Evolutionary conservation across 495 filamentous ascomycete species (phyloP).

Genomic region (Glutinoglossum americanum): DNA sequence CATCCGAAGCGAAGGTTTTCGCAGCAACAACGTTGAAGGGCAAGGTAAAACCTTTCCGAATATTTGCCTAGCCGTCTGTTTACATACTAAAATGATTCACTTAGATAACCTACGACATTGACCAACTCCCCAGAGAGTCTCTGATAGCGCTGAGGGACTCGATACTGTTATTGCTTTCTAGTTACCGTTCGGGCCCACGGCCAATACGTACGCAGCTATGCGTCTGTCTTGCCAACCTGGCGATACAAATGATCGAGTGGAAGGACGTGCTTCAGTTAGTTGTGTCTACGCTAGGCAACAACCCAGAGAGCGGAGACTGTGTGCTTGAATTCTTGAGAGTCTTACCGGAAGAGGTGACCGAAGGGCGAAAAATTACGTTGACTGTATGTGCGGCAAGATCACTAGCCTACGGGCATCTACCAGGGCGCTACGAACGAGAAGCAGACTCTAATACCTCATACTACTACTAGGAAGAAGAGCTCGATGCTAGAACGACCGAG

Average conservation of each 20-base stretch:
- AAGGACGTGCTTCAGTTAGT: constrained; percentile 77
- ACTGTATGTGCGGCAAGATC: constrained; percentile 63
- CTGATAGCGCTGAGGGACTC: constrained; percentile 60
- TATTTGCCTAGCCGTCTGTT: background rate
- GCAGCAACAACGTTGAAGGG: constrained; percentile 93
- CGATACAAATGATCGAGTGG: constrained; percentile 91
- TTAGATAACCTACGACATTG: constrained; percentile 65
- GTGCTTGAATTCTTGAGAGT: constrained; percentile 91
- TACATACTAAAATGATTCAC: constrained; percentile 13
- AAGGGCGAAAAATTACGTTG: constrained; percentile 96
- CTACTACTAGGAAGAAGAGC: constrained; percentile 67
- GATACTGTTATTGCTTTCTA: constrained; percentile 52
- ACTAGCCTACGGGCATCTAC: constrained; percentile 11
- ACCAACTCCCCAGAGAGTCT: constrained; percentile 61
- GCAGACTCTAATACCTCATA: constrained; percentile 24
- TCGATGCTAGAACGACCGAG: constrained; percentile 58
- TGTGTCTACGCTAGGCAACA: constrained; percentile 54
- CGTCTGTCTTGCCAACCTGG: constrained; percentile 80
- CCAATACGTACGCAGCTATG: constrained; percentile 87
- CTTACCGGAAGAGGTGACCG: constrained; percentile 94
- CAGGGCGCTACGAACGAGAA: constrained; percentile 11
- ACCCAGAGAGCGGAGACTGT: constrained; percentile 53
- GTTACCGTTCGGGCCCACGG: constrained; percentile 61
- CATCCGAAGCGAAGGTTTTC: constrained; percentile 76
- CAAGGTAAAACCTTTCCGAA: constrained; percentile 43